Percentiles rank a stretch among this genome's conserved stretches.
phyloP scores from a whole-genome alignment of 805 yeast genomes.

The Metschnikowia anglica region DNA sequence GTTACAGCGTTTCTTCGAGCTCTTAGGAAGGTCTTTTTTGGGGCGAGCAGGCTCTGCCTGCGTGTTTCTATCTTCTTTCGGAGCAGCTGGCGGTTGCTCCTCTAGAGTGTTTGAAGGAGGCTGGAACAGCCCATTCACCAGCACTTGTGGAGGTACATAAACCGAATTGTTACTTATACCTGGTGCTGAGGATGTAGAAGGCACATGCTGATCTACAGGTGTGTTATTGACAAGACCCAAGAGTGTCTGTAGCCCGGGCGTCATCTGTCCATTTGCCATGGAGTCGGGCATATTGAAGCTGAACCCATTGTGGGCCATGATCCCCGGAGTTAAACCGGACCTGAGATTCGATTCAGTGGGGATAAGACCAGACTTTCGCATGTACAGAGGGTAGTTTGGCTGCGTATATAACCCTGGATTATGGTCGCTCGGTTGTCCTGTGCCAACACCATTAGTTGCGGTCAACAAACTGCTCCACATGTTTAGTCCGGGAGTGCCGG shows the following conservation, averaged over 20 bases:
- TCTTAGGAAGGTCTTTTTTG: slow-evolving; percentile 2
- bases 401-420: slow-evolving; percentile 8
- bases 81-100: not conserved
- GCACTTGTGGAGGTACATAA: not conserved
- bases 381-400: slow-evolving; percentile 25
- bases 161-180: not conserved
- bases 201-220: slow-evolving; percentile 2
- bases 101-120: not conserved
- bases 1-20: slow-evolving; percentile 7
- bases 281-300: slow-evolving; percentile 43
- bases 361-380: slow-evolving; percentile 59
- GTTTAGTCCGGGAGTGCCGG: slow-evolving; percentile 52
- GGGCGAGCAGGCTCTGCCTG: not conserved
- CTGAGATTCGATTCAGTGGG: slow-evolving; percentile 75
- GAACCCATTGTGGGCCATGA: slow-evolving; percentile 26
- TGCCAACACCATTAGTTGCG: slow-evolving; percentile 33
- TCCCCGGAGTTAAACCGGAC: slow-evolving; percentile 69
- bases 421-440: slow-evolving; percentile 4
- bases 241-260: slow-evolving; percentile 48
- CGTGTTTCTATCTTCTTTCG: slow-evolving; percentile 2
- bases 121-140: slow-evolving; percentile 8
- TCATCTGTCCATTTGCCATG: slow-evolving; percentile 43
- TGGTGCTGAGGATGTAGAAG: slow-evolving; percentile 1
- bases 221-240: slow-evolving; percentile 29
- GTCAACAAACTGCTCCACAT: slow-evolving; percentile 49